A percentile compares a stretch with the other conserved stretches of the same genome.
Evolutionary conservation across 2,329 filamentous ascomycete genomes (phyloP).

Genomic region (Aspergillus luchuensis): DNA sequence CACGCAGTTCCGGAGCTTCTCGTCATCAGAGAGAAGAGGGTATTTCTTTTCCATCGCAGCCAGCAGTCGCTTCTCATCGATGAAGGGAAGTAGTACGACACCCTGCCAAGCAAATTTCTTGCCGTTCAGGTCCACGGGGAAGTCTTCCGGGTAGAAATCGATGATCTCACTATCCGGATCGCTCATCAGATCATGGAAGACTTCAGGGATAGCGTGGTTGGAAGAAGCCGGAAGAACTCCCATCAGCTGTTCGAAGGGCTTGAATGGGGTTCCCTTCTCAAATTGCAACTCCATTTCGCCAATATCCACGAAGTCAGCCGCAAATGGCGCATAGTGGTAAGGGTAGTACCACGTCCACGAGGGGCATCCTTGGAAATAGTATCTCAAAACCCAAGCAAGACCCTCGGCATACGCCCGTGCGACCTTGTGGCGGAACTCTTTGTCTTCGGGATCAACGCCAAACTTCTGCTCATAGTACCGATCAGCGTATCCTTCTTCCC

Average conservation of each 20-base stretch:
- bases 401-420: conserved; percentile 92
- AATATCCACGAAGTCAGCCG: conserved; percentile 87
- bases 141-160: conserved; percentile 96
- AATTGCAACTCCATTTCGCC: conserved; percentile 78
- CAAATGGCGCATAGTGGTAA: conserved; percentile 97
- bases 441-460: conserved; percentile 74
- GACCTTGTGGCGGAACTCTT: conserved; percentile 85
- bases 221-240: conserved; percentile 93
- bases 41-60: conserved; percentile 82
- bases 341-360: conserved; percentile 99
- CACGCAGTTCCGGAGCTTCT: conserved; percentile 73
- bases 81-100: conserved; percentile 89
- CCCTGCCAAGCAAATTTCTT: conserved; percentile 99
- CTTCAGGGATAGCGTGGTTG: conserved; percentile 82
- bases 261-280: conserved; percentile 80
- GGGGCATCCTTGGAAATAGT: conserved; percentile 97
- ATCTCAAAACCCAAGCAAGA: conserved; percentile 89
- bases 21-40: conserved; percentile 73
- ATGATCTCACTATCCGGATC: conserved; percentile 86
- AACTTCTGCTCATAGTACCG: conserved; percentile 98
- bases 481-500: conserved; percentile 94
- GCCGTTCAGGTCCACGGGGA: conserved; percentile 89
- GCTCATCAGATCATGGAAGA: conserved; percentile 90
- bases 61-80: conserved; percentile 85
- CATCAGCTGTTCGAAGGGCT: conserved; percentile 96